These are phyloP conservation scores for Fraxinus cuspidata DNA, from an alignment of 257 asterid species.

Conservation along the genomic window DNA sequence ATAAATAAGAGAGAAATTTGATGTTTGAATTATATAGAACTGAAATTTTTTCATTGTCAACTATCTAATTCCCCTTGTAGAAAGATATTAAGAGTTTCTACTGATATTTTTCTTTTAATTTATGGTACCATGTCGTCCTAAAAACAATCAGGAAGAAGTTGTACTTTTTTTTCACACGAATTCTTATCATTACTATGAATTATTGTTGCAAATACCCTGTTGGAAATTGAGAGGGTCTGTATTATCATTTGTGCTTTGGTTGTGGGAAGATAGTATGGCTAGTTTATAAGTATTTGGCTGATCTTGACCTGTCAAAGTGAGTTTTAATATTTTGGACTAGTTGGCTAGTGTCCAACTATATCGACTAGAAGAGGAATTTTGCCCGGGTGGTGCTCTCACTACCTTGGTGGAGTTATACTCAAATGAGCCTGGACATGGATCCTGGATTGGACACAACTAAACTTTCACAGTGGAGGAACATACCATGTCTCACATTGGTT, in stretches of 20 bases:
- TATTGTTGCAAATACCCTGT: slow-evolving; percentile 4
- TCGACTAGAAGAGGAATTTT: background rate
- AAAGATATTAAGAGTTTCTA: slow-evolving; percentile 5
- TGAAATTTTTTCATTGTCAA: slow-evolving; percentile 10
- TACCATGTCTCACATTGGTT: background rate
- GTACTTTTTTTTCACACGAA: slow-evolving; percentile 3
- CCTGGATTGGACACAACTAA: background rate
- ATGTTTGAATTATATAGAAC: slow-evolving; percentile 14
- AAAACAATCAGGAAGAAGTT: background rate
- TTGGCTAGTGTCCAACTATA: background rate
- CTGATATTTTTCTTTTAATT: background rate
- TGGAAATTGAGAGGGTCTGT: background rate
- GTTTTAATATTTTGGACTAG: background rate
- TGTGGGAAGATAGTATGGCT: background rate
- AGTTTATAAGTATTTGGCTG: background rate
- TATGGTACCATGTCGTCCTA: background rate
- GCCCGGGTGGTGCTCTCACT: background rate
- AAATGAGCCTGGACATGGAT: background rate
- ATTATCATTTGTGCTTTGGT: background rate
- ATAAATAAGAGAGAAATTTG: background rate
- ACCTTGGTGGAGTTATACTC: background rate
- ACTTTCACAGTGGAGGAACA: background rate
- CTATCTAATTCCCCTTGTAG: slow-evolving; percentile 6
- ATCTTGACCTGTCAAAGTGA: background rate
- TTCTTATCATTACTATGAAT: background rate